Conservation (phyloP, 441 rosid genomes). For the Adansonia madagascariensis region DNA sequence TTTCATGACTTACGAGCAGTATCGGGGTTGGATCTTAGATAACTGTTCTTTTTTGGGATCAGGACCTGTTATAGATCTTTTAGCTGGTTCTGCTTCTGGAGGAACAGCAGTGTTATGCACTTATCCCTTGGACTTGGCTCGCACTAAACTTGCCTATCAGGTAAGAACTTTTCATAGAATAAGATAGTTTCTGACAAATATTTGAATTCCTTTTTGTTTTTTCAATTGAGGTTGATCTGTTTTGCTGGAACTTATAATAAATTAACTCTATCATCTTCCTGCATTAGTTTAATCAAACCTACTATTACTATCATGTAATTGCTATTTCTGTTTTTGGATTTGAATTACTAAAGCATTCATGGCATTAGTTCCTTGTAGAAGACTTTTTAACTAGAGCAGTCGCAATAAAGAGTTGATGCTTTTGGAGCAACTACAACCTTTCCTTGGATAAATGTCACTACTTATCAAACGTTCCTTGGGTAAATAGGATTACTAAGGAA, state of each 20-base stretch:
- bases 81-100: constrained; percentile 95
- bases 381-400: not conserved
- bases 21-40: constrained; percentile 83
- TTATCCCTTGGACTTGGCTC: constrained; percentile 93
- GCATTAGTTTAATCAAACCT: not conserved
- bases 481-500: constrained; percentile 10
- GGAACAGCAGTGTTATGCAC: constrained; percentile 97
- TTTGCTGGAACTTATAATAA: not conserved
- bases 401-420: not conserved
- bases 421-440: not conserved
- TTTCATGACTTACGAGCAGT: constrained; percentile 95
- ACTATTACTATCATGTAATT: not conserved
- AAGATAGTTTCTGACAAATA: constrained; percentile 8
- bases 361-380: not conserved
- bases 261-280: not conserved
- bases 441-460: not conserved
- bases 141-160: constrained; percentile 97
- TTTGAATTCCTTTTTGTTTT: constrained; percentile 24
- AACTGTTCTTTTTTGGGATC: constrained; percentile 70
- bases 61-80: constrained; percentile 85
- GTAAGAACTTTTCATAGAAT: constrained; percentile 38
- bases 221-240: constrained; percentile 5
- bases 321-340: not conserved
- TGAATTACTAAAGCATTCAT: constrained; percentile 6
- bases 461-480: constrained; percentile 13